Evolutionary conservation across 2,329 filamentous ascomycete genomes (phyloP).

Genomic region (Taxawa tesnikishii): DNA sequence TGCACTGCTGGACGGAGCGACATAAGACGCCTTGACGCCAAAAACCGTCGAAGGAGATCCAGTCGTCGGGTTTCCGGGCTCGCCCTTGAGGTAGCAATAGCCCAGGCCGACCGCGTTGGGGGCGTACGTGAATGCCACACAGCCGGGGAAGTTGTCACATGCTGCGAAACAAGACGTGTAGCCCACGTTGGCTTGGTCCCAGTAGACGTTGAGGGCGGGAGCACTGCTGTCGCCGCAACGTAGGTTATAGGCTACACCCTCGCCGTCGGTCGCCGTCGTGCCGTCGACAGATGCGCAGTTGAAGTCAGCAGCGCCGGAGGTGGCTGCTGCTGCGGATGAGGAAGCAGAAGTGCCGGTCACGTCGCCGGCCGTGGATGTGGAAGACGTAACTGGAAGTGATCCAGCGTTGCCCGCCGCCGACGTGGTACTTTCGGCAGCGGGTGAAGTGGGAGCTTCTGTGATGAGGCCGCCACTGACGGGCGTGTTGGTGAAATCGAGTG

Average conservation of each 20-base stretch:
- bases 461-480: no score
- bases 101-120: slow-evolving; percentile 6
- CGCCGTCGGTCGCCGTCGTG: slow-evolving; percentile 5
- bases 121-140: slow-evolving; percentile 11
- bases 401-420: neutral
- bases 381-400: slow-evolving; percentile 1
- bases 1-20: neutral
- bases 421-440: slow-evolving; percentile 1
- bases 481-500: no score
- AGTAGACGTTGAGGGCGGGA: neutral
- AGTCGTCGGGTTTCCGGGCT: no score
- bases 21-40: neutral
- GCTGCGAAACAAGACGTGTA: slow-evolving; percentile 11
- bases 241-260: slow-evolving; percentile 8
- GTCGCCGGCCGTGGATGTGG: neutral
- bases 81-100: slow-evolving; percentile 7
- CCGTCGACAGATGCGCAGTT: slow-evolving; percentile 9
- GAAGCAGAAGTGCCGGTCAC: slow-evolving; percentile 3
- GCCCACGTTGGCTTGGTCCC: slow-evolving; percentile 1
- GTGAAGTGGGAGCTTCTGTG: neutral
- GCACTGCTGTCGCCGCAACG: slow-evolving; percentile 4
- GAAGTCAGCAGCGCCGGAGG: no score
- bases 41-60: no score
- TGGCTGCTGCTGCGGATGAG: slow-evolving; percentile 3
- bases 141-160: slow-evolving; percentile 10